These are phyloP conservation scores for Aspergillus awamori DNA, from an alignment of 2,329 filamentous ascomycete species.

Conservation along the genomic window DNA sequence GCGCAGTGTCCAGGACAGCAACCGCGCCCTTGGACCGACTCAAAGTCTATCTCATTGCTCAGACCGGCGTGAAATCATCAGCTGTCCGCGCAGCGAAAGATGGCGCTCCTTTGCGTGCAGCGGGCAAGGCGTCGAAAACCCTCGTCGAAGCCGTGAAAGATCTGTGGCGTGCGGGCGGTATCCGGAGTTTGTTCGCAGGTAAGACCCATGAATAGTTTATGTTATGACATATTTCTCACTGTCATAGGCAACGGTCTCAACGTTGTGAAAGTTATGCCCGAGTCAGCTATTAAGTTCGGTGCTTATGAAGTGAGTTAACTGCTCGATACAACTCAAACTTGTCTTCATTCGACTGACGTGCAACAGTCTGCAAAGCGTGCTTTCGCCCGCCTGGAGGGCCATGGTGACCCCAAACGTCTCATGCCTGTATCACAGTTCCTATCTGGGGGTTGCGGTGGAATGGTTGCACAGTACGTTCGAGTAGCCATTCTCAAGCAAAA, in stretches of 20 bases:
- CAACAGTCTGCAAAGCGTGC: conserved; percentile 77
- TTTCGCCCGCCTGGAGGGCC: conserved; percentile 83
- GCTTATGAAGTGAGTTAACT: conserved; percentile 72
- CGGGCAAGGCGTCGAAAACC: conserved; percentile 68
- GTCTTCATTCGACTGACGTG: conserved; percentile 20
- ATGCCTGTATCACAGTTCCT: conserved; percentile 85
- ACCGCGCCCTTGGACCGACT: conserved; percentile 95
- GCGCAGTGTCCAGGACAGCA: conserved; percentile 90
- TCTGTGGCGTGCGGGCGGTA: conserved; percentile 81
- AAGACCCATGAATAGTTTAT: conserved; percentile 36
- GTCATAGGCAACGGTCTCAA: conserved; percentile 86
- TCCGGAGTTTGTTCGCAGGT: conserved; percentile 93
- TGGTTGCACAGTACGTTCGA: conserved; percentile 80
- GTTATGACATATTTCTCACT: conserved; percentile 23
- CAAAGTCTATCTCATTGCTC: conserved; percentile 96
- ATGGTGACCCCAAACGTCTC: conserved; percentile 77
- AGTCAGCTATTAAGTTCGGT: conserved; percentile 97
- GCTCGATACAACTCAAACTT: not conserved
- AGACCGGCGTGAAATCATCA: conserved; percentile 66
- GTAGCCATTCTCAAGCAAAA: conserved; percentile 8
- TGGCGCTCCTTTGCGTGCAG: conserved; percentile 66
- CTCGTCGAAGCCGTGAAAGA: conserved; percentile 73
- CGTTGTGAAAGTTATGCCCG: conserved; percentile 96
- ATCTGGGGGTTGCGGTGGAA: conserved; percentile 86
- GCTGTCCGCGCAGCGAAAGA: conserved; percentile 69